phyloP scores from a whole-genome alignment of 1,284 basidiomycete species.

The Ceratobasidium sp. region DNA sequence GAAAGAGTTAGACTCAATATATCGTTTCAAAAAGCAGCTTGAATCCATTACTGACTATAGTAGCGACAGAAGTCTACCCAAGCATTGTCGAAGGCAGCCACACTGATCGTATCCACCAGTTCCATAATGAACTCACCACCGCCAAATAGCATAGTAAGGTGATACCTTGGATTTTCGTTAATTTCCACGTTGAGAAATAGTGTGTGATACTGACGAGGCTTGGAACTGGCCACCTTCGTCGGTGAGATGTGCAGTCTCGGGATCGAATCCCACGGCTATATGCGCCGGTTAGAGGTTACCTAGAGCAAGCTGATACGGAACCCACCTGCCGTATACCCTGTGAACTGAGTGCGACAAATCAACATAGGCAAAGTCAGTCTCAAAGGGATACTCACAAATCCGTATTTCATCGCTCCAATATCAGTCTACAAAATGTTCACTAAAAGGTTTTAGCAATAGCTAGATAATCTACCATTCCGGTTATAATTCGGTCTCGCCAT shows the following conservation, averaged over 20 bases:
- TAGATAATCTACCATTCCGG: conserved; percentile 51
- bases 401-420: conserved; percentile 53
- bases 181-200: not conserved
- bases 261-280: conserved; percentile 55
- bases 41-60: conserved; percentile 44
- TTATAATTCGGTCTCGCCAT: conserved; percentile 53
- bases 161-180: conserved; percentile 47
- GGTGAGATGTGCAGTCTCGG: conserved; percentile 53
- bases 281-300: too few species aligned
- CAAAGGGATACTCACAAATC: conserved; percentile 45
- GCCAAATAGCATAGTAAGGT: conserved; percentile 56
- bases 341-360: conserved; percentile 48
- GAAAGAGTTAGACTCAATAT: not conserved
- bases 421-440: conserved; percentile 45
- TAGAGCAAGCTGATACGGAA: too few species aligned
- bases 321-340: conserved; percentile 49
- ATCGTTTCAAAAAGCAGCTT: not conserved
- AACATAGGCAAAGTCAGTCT: too few species aligned
- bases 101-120: conserved; percentile 53
- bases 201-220: conserved; percentile 51
- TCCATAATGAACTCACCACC: conserved; percentile 57
- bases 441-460: not conserved
- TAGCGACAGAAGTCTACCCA: conserved; percentile 56
- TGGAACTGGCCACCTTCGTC: conserved; percentile 53
- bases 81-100: conserved; percentile 54